Evolutionary conservation across 805 yeast genomes (phyloP).

Genomic region (Schizosaccharomyces lindneri): DNA sequence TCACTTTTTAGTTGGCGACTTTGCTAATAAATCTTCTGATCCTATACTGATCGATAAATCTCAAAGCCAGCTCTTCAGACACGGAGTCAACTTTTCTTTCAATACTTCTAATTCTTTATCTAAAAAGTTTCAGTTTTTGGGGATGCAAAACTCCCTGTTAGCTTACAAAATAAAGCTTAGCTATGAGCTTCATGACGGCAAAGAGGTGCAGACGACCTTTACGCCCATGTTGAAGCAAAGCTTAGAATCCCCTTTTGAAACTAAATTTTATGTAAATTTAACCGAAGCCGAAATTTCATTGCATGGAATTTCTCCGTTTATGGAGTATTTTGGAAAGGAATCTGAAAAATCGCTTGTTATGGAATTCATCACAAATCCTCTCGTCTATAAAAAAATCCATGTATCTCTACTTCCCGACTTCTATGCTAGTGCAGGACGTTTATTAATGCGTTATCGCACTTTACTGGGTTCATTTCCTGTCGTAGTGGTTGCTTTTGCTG

Average conservation of each 20-base stretch:
- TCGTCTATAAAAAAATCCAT: constrained; percentile 4
- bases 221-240: constrained; percentile 47
- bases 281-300: constrained; percentile 18
- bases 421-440: constrained; percentile 34
- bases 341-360: constrained; percentile 9
- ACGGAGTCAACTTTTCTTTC: not conserved
- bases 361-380: constrained; percentile 13
- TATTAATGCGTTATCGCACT: constrained; percentile 56
- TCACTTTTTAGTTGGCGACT: not conserved
- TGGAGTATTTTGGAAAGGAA: constrained; percentile 14
- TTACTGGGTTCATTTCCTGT: constrained; percentile 48
- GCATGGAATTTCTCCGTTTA: constrained; percentile 49
- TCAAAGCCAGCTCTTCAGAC: not conserved
- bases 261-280: constrained; percentile 47
- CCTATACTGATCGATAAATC: not conserved
- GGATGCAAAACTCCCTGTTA: constrained; percentile 37
- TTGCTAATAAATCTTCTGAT: not conserved
- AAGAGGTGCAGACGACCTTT: constrained; percentile 14
- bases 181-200: not conserved
- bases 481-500: constrained; percentile 26
- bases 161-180: constrained; percentile 21
- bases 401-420: constrained; percentile 23
- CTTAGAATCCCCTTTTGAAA: constrained; percentile 38
- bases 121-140: constrained; percentile 19
- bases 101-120: not conserved